Base-by-base conservation (phyloP, 768 basidiomycete genomes). In the Lentinula raphanica region DNA sequence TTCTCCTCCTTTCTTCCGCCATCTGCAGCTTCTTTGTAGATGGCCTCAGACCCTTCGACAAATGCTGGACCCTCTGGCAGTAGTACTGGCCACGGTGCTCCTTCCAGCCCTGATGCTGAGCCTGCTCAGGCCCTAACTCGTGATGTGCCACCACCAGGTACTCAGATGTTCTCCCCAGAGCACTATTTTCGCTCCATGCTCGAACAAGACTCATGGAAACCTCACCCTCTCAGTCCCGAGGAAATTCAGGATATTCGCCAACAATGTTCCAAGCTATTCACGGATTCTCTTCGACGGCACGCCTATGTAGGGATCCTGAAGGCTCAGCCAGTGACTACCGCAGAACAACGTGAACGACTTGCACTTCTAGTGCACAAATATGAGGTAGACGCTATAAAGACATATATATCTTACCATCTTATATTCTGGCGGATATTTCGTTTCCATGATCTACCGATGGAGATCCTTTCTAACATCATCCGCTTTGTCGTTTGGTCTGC, bases 391-490 rank as follows among this genome's bases (percentile, higher is more conserved):
- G n/a, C 28, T 39, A 11, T n/a, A n/a, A 42, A 42, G 21, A 29
- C 48, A n/a, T 25, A 38, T 23, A 54, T 59, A 40, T 42, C 54
- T 9, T 59, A 60, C 15, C 35, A 60, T 28, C 46, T 73, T 61
- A 56, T 71, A 2, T 68, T 69, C 50, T 78, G 74, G 71, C 68
- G 68, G 32, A 70, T 72, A 35, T 87, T 88, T 67, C 79, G 79
- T 44, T 71, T 89, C 60, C 81, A 80, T 68, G 76, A 83, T 32
- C 76, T 90, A 3, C 89, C 88, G 2, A 67, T 74, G 29, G 89
- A 91, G 66, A 83, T 90, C 56, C 71, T 90, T 59, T 71, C 69
- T 69, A 78, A 82, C 59, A 86, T 91, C 62, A 81, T 90, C 63
- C 85, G 81, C 59, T 73, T 73, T 63, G 77, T 83, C 36, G 76